These are phyloP conservation scores for Glebionis coronaria DNA, from an alignment of 129 eudicot genomes.

Conservation along the genomic window DNA sequence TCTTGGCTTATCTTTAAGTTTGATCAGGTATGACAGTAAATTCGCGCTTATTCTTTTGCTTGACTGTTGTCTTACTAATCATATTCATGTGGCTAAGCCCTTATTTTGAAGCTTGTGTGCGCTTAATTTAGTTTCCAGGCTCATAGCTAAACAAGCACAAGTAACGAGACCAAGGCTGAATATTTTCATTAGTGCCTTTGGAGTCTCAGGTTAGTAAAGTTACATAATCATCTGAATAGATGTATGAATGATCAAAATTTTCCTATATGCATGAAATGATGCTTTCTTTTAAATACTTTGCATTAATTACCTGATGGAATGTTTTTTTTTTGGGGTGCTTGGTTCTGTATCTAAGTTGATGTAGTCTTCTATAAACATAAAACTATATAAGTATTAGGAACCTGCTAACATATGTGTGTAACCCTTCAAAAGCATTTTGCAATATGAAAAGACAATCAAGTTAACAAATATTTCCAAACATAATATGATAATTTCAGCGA, in stretches of 20 bases:
- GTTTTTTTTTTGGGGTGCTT: slow-evolving; percentile 5
- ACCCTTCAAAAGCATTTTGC: slow-evolving; percentile 8
- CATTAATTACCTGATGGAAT: neutral
- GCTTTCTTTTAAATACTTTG: neutral
- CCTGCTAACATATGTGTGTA: neutral
- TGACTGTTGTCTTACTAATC: neutral
- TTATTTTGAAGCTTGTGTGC: slow-evolving; percentile 4
- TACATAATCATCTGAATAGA: neutral
- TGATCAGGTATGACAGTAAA: slow-evolving; percentile 17
- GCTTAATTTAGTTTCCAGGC: neutral
- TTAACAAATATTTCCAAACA: neutral
- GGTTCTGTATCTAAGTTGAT: slow-evolving; percentile 3
- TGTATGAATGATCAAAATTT: slow-evolving; percentile 4
- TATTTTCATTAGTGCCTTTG: neutral
- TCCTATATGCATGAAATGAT: slow-evolving; percentile 2
- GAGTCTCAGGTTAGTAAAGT: slow-evolving; percentile 13
- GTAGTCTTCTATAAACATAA: slow-evolving; percentile 1
- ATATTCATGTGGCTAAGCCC: neutral
- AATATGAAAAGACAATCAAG: neutral
- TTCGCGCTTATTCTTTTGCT: neutral
- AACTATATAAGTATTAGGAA: neutral
- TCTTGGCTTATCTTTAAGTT: slow-evolving; percentile 15
- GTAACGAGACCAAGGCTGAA: slow-evolving; percentile 6
- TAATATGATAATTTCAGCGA: neutral
- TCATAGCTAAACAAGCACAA: neutral